Conservation (phyloP, 139 green algal species). For the Coccomyxa sp. region DNA sequence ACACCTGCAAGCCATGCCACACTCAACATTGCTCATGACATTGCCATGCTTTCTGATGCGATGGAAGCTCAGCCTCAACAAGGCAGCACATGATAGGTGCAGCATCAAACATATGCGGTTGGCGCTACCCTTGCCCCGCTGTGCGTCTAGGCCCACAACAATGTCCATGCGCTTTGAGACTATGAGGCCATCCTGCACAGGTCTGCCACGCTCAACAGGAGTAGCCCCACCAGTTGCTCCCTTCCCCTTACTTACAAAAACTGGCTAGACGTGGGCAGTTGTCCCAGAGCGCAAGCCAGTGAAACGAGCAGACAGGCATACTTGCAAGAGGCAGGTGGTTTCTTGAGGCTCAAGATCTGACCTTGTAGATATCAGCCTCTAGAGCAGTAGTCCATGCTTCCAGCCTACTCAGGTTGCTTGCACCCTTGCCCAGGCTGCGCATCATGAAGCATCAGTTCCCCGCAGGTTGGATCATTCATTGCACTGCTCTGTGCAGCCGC, state of each 20-base stretch:
- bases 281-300: too few species aligned
- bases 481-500: too few species aligned
- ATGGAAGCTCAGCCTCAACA: not conserved
- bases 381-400: conserved; percentile 18
- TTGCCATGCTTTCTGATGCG: not conserved
- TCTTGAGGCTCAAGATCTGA: too few species aligned
- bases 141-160: not conserved
- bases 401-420: conserved; percentile 1
- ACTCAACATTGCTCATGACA: not conserved
- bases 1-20: not conserved
- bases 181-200: conserved; percentile 2
- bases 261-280: too few species aligned
- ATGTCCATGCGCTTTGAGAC: conserved; percentile 15
- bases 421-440: not conserved
- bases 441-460: too few species aligned
- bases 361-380: conserved; percentile 6
- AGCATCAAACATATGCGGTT: not conserved
- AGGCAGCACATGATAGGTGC: not conserved
- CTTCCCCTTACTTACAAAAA: too few species aligned
- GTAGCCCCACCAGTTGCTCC: too few species aligned
- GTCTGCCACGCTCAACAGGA: too few species aligned
- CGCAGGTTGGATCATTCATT: too few species aligned
- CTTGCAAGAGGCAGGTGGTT: too few species aligned
- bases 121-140: not conserved
- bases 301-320: too few species aligned